Percentiles rank a stretch among this genome's conserved stretches.
Evolutionary conservation across 2,329 filamentous ascomycete genomes (phyloP).

Genomic region (Stagonosporopsis vannaccii): DNA sequence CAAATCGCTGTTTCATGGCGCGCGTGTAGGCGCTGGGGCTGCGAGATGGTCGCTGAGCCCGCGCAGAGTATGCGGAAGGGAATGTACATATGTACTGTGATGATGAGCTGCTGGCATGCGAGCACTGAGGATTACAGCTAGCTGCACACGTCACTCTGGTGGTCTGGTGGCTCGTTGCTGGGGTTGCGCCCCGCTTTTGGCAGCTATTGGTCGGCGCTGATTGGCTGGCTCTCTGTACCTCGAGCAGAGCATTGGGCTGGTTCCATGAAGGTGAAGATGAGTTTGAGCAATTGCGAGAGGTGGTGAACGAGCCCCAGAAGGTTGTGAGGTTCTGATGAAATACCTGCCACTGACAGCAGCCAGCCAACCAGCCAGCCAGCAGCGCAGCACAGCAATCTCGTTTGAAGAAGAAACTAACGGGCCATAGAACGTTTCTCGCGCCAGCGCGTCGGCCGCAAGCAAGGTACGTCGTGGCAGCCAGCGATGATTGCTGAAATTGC

Average conservation of each 20-base stretch:
- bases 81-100: background rate
- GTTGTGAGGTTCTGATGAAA: background rate
- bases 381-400: background rate
- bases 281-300: background rate
- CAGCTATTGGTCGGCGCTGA: background rate
- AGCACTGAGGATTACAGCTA: background rate
- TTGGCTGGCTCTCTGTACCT: background rate
- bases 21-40: slow-evolving; percentile 8
- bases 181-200: slow-evolving; percentile 23
- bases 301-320: background rate
- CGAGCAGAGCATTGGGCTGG: slow-evolving; percentile 1
- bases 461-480: slow-evolving; percentile 14
- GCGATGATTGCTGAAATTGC: slow-evolving; percentile 2
- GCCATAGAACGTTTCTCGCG: background rate
- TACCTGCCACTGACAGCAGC: background rate
- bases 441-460: slow-evolving; percentile 7
- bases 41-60: background rate
- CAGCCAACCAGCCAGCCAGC: background rate
- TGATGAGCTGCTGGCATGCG: background rate
- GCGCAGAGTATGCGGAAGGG: background rate
- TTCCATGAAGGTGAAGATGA: slow-evolving; percentile 1
- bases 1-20: slow-evolving; percentile 11
- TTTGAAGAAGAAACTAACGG: background rate
- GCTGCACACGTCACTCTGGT: slow-evolving; percentile 8
- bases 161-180: slow-evolving; percentile 16